These are phyloP conservation scores for Mariannaea sp. DNA, from an alignment of 2,329 filamentous ascomycete species.

Conservation along the genomic window DNA sequence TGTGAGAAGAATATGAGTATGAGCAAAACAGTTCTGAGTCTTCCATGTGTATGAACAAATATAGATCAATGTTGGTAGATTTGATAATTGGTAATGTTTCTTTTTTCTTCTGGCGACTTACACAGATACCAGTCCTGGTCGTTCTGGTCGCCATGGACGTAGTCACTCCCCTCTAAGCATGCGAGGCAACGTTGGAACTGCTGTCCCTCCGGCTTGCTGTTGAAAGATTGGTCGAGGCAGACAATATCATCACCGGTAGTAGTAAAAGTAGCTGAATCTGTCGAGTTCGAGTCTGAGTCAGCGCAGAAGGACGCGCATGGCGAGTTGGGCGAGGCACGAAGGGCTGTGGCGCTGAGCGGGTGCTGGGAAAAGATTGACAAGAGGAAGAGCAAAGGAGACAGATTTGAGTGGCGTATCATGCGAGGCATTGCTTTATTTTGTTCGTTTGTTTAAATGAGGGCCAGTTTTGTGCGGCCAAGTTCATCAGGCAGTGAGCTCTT, in stretches of 20 bases:
- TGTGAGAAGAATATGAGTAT: constrained; percentile 32
- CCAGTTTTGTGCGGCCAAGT: too few species aligned
- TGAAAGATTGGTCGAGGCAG: constrained; percentile 53
- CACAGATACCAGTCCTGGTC: constrained; percentile 63
- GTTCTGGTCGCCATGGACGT: constrained; percentile 51
- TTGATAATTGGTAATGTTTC: too few species aligned
- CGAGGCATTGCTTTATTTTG: constrained; percentile 12
- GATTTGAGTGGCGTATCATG: not conserved
- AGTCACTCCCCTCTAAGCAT: constrained; percentile 59
- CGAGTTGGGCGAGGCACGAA: constrained; percentile 59
- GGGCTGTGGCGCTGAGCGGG: constrained; percentile 40
- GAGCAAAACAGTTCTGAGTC: too few species aligned
- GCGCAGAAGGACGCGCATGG: constrained; percentile 58
- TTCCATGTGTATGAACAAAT: too few species aligned
- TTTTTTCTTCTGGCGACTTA: too few species aligned
- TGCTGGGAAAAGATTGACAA: constrained; percentile 11
- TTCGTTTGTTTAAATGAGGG: not conserved
- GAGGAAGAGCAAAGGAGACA: constrained; percentile 4
- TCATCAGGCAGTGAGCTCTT: too few species aligned
- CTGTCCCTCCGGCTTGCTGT: constrained; percentile 44
- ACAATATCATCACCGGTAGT: constrained; percentile 52
- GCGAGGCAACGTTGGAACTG: constrained; percentile 57
- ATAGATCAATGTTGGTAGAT: too few species aligned
- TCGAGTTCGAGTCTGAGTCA: constrained; percentile 53
- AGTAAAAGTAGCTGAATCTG: too few species aligned